Percentiles rank a stretch among this genome's conserved stretches.
phyloP scores from a whole-genome alignment of 306 rosid genomes.

The Glycine tomentella region DNA sequence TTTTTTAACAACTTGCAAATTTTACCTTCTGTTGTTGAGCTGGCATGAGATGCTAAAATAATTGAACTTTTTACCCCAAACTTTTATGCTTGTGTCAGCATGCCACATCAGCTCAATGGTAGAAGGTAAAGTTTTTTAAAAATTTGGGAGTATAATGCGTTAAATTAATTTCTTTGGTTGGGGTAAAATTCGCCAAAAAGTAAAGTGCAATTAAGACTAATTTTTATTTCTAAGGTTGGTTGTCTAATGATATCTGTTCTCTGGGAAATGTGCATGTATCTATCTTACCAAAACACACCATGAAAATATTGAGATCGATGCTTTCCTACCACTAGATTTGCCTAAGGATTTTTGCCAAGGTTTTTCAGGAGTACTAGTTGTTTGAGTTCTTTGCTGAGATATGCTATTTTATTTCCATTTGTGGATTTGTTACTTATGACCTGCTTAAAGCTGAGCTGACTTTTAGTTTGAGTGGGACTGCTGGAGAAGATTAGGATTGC shows the following conservation, averaged over 20 bases:
- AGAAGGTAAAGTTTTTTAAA: too few relatives aligned
- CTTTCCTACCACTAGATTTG: background rate
- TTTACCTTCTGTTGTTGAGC: too few relatives aligned
- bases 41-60: too few relatives aligned
- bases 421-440: background rate
- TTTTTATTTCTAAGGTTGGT: background rate
- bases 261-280: background rate
- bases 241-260: constrained; percentile 7
- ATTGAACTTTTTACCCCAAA: too few relatives aligned
- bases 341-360: background rate
- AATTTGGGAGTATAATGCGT: too few relatives aligned
- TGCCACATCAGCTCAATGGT: too few relatives aligned
- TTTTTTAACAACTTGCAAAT: too few relatives aligned
- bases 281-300: background rate
- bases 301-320: background rate
- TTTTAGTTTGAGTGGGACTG: background rate
- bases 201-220: too few relatives aligned
- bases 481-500: background rate
- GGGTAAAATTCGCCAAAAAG: too few relatives aligned
- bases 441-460: background rate
- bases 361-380: background rate
- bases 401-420: background rate
- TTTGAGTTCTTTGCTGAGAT: background rate
- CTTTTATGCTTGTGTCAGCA: too few relatives aligned
- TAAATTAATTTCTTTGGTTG: too few relatives aligned